A percentile compares a stretch with the other conserved stretches of the same genome.
phyloP scores from a whole-genome alignment of 768 basidiomycete species.

The Collybia sp. region DNA sequence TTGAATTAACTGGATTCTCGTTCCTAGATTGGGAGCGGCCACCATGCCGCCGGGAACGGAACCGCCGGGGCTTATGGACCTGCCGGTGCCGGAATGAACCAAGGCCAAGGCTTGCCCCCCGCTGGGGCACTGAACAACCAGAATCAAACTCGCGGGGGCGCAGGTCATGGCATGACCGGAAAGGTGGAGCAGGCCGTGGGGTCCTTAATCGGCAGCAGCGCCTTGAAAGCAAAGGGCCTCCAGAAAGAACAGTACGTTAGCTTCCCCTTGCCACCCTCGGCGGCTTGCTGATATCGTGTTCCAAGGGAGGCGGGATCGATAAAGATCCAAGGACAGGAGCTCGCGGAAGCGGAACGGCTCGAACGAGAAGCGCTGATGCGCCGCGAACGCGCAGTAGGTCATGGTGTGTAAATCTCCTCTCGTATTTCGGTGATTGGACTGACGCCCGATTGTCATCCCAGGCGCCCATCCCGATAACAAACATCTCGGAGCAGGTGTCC shows the following conservation, averaged over 20 bases:
- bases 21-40: too few relatives aligned
- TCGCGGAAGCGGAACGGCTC: constrained; percentile 49
- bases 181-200: constrained; percentile 47
- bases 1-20: too few relatives aligned
- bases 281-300: background rate
- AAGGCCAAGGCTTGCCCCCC: constrained; percentile 12
- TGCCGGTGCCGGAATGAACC: too few relatives aligned
- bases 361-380: constrained; percentile 44
- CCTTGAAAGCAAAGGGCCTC: constrained; percentile 43
- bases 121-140: constrained; percentile 13
- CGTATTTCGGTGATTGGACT: background rate
- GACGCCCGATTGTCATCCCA: constrained; percentile 1
- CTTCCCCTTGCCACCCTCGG: background rate
- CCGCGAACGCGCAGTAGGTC: constrained; percentile 48
- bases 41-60: constrained; percentile 4
- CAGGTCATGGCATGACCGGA: constrained; percentile 33
- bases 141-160: constrained; percentile 15
- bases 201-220: constrained; percentile 36
- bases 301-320: constrained; percentile 39
- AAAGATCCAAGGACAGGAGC: constrained; percentile 41
- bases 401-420: constrained; percentile 26
- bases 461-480: constrained; percentile 24
- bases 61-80: constrained; percentile 4
- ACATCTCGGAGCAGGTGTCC: constrained; percentile 17
- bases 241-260: constrained; percentile 42